Evolutionary conservation across 805 yeast genomes (phyloP).

Genomic region (Nakazawaea siamensis): DNA sequence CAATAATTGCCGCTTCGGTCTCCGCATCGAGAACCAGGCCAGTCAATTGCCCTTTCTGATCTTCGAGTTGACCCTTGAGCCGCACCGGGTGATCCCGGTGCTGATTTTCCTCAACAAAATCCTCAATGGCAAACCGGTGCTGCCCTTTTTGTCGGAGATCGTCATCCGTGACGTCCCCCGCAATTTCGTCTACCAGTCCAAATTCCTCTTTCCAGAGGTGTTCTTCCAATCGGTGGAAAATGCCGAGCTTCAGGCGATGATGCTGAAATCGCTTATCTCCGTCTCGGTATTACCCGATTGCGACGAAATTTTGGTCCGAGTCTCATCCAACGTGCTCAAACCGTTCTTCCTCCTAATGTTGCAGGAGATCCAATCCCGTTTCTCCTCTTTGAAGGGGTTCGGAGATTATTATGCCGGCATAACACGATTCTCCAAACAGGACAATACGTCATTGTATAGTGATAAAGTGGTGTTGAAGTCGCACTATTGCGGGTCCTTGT

Average conservation of each 20-base stretch:
- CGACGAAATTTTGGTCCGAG: conserved; percentile 8
- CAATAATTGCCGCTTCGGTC: conserved; percentile 3
- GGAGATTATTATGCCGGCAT: too few relatives aligned
- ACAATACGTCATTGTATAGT: conserved; percentile 2
- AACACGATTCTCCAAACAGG: conserved; percentile 4
- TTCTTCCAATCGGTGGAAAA: conserved; percentile 1
- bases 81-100: conserved; percentile 4
- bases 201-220: conserved; percentile 7
- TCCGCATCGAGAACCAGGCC: conserved; percentile 8
- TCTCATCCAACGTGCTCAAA: conserved; percentile 7
- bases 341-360: conserved; percentile 2
- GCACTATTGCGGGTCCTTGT: conserved; percentile 8
- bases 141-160: conserved; percentile 2
- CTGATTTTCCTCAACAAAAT: conserved; percentile 8
- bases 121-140: conserved; percentile 8
- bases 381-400: too few relatives aligned
- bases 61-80: conserved; percentile 4
- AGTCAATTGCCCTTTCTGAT: conserved; percentile 10
- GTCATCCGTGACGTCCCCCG: conserved; percentile 4
- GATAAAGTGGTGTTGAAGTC: conserved; percentile 7
- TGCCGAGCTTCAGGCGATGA: conserved; percentile 5
- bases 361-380: background rate
- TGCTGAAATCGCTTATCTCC: conserved; percentile 3
- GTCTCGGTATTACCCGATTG: conserved; percentile 9
- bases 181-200: conserved; percentile 9